Evolutionary conservation across 2,329 filamentous ascomycete genomes (phyloP).

Genomic region (Harringtonia lauricola): DNA sequence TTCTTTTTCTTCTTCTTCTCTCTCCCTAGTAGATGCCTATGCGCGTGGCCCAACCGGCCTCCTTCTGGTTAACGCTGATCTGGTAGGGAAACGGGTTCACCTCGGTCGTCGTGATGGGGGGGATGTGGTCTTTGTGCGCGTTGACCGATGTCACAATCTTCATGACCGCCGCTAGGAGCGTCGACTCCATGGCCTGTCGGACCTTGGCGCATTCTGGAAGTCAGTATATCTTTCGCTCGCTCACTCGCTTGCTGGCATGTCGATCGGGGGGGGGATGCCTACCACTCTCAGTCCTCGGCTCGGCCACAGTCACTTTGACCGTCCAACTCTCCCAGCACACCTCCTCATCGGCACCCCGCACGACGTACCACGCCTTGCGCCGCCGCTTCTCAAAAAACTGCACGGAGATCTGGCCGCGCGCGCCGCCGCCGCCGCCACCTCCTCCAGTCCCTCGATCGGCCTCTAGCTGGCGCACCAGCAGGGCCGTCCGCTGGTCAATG

Average conservation of each 20-base stretch:
- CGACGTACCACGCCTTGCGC: constrained; percentile 62
- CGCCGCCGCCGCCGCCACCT: constrained; percentile 42
- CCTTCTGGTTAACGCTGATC: constrained; percentile 77
- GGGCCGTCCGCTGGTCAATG: constrained; percentile 76
- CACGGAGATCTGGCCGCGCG: constrained; percentile 68
- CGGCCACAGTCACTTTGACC: constrained; percentile 83
- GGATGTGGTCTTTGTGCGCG: constrained; percentile 87
- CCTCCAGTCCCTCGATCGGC: constrained; percentile 48
- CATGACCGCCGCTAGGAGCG: constrained; percentile 74
- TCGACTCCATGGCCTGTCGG: constrained; percentile 81
- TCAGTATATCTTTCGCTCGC: too few relatives aligned
- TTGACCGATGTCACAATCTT: constrained; percentile 86
- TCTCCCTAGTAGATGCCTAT: constrained; percentile 58
- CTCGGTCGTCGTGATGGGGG: constrained; percentile 86
- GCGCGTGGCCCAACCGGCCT: constrained; percentile 61
- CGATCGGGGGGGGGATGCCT: constrained; percentile 19
- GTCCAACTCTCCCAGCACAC: constrained; percentile 97
- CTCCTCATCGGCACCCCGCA: constrained; percentile 69
- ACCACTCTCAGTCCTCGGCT: constrained; percentile 82
- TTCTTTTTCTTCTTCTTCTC: too few relatives aligned
- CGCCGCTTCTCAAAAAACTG: constrained; percentile 93
- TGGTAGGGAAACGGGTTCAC: constrained; percentile 92
- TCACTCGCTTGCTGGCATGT: too few relatives aligned
- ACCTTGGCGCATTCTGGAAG: constrained; percentile 71
- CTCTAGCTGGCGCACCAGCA: constrained; percentile 69